Evolutionary conservation across 106 monocot species (phyloP), one percentile per base, ranked within the genome.

Genomic region (Posidonia australis): DNA sequence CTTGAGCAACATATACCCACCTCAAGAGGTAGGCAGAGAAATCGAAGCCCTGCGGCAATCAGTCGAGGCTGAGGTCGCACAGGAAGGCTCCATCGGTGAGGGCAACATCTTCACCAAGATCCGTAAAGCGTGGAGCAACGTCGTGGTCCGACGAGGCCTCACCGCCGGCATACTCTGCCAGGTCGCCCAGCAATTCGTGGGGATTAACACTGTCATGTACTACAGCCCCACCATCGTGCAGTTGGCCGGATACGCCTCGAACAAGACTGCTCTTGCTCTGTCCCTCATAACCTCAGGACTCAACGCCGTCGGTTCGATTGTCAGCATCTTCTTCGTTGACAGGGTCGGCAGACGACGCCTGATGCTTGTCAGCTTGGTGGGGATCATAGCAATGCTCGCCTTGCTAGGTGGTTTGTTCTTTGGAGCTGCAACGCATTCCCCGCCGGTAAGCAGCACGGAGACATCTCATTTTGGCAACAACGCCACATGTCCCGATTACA

Each of bases 201-300:
- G 92, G 13, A 92, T 92, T 45, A 92, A 92, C 58, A 87, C 92
- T 2, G 92, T 92, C 13, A 92, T 92, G 92, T 92, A 92, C 45
- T 92, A 92, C 67, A 87, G 87, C 43, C 92, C 92, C 20, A 92
- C 87, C 0, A 92, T 92, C 1, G 87, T 92, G 21, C 92, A 92
- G 56, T 51, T 92, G 20, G 92, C 92, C 0, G 92, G 92, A 9
- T 92, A 68, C 23, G 86, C 92, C 58, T 87, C 92, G n/a, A 87
- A 92, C 46, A 79, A 67, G 26, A 92, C 84, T 7, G 92, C 92
- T 13, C 49, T 92, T 66, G 84, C 81, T 0, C 79, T 92, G 10
- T 87, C 87, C 14, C 81, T 92, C 25, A 84, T 92, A 25, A 87
- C 84, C 28, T 87, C 87, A 3, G 92, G 92, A 12, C 80, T 92